Base-by-base conservation (phyloP, 768 basidiomycete genomes). In the Hemileccinum rubropunctum region DNA sequence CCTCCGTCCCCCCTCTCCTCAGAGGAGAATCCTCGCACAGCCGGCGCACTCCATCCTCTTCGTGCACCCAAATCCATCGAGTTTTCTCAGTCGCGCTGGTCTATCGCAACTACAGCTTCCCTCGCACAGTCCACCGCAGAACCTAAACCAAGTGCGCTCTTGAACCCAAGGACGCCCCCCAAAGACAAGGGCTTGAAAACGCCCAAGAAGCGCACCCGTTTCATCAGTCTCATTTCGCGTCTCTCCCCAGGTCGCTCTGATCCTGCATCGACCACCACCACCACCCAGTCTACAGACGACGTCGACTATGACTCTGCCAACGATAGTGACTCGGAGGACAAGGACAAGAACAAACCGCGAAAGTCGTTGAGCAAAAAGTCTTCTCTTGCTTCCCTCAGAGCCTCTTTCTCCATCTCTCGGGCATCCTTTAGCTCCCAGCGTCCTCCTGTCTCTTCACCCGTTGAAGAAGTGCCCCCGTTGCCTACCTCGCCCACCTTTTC, bases 171-270 rank as follows among this genome's bases (percentile, higher is more conserved):
- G 30, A 47, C 50, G 0, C 45, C 58, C 1, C 47, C 57, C 13
- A 67, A 57, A 18, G 45, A 47, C 20, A 66, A 67, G 48, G 6
- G 28, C 5, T 4, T 54, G 9, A 69, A 68, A 45, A 56, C 59
- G 0, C 65, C 66, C 11, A 61, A 54, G 38, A 70, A 68, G 38
- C 66, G 66, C 6, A n/a, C 63, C 0, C 68, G 68, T 11, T 67
- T 67, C 45, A 63, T 69, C 32, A 66, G 58, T 39, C 61, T 67
- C 36, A 66, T 67, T 9, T 68, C 66, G 0, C 66, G 63, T 4
- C 23, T 67, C 3, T 69, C 67, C 1, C 67, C 66, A 0, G 54
- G 65, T 21, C 67, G 68, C n/a, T 32, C 18, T 13, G 66, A 69
- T 4, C 6, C 41, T 4, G 43, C 60, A 3, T 44, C 61, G 5